These are phyloP conservation scores for Thalassiosira allenii DNA, from an alignment of 352 stramenopile genomes.

Conservation along the genomic window DNA sequence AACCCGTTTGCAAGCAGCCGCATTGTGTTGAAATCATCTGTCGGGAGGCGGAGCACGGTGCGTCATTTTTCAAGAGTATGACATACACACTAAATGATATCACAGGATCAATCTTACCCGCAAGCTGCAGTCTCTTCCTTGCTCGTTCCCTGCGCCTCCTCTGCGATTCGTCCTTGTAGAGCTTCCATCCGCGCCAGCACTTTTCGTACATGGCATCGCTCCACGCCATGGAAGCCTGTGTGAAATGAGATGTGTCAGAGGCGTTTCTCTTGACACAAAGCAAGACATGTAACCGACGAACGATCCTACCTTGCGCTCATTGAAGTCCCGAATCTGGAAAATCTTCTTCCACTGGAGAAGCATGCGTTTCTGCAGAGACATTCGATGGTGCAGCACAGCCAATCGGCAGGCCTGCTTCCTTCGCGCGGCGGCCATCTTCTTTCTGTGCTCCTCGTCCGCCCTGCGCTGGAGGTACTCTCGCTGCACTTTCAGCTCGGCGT, in stretches of 20 bases:
- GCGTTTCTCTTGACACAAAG: neutral
- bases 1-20: constrained; percentile 39
- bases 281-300: neutral
- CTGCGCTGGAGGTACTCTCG: constrained; percentile 7
- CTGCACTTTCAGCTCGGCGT: constrained; percentile 21
- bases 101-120: too few relatives aligned
- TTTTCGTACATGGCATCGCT: constrained; percentile 30
- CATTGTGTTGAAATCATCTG: constrained; percentile 38
- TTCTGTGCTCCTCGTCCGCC: constrained; percentile 25
- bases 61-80: too few relatives aligned
- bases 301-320: constrained; percentile 28
- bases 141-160: neutral
- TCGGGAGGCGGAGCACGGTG: too few relatives aligned
- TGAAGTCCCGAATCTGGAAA: constrained; percentile 24
- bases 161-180: constrained; percentile 15
- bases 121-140: constrained; percentile 20
- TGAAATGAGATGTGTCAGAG: neutral
- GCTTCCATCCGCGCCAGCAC: constrained; percentile 24
- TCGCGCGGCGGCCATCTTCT: neutral
- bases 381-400: constrained; percentile 27
- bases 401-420: constrained; percentile 25
- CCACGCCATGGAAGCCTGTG: constrained; percentile 2
- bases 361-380: constrained; percentile 15
- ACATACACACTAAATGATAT: too few relatives aligned
- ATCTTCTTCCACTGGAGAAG: constrained; percentile 34